Percentiles rank a stretch among this genome's conserved stretches.
Evolutionary conservation across 2,329 filamentous ascomycete species (phyloP).

Genomic region (Fusarium sp.): DNA sequence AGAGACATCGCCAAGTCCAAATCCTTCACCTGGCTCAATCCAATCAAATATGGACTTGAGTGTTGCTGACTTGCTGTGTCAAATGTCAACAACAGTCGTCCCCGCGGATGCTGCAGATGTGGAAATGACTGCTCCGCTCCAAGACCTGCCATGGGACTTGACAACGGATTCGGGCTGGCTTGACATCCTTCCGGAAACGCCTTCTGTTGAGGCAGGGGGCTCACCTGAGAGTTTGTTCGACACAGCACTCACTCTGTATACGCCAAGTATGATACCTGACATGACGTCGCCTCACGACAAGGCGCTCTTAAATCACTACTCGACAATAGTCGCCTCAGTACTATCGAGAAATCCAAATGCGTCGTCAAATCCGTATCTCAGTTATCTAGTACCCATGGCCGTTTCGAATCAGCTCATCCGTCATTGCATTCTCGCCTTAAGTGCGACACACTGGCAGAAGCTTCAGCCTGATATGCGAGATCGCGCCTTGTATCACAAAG

Average conservation of each 20-base stretch:
- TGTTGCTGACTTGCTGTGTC: conserved; percentile 6
- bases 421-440: conserved; percentile 5
- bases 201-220: neutral
- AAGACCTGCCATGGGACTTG: conserved; percentile 1
- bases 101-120: neutral
- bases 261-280: neutral
- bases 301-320: conserved; percentile 9
- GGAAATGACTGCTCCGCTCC: neutral
- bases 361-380: conserved; percentile 4
- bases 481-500: conserved; percentile 4
- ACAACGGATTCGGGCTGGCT: conserved; percentile 7
- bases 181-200: conserved; percentile 2
- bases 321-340: conserved; percentile 1
- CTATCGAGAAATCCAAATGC: conserved; percentile 10
- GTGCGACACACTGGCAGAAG: conserved; percentile 17
- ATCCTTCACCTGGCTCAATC: neutral
- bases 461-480: conserved; percentile 17
- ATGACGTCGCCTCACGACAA: conserved; percentile 16
- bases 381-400: conserved; percentile 10
- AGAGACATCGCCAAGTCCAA: conserved; percentile 1
- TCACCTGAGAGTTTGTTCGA: neutral
- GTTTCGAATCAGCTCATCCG: neutral
- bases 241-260: conserved; percentile 9
- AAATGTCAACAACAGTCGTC: conserved; percentile 3
- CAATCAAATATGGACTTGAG: conserved; percentile 13